Conservation (phyloP, 225 moss, liverwort and hornwort genomes). For the Bryum argenteum region DNA sequence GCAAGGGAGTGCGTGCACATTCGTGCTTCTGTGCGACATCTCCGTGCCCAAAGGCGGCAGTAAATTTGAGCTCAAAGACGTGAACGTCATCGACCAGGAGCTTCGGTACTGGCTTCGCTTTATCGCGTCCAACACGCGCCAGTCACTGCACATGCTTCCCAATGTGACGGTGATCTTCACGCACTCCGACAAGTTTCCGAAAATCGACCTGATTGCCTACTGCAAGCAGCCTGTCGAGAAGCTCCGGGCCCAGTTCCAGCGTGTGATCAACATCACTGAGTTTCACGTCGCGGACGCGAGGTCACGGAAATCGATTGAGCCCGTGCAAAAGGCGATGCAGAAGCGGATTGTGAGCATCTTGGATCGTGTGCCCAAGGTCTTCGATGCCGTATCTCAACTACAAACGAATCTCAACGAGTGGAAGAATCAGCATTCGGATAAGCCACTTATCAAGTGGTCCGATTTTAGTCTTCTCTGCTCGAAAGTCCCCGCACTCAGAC, state of each 20-base stretch:
- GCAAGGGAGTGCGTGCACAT: slow-evolving; percentile 60
- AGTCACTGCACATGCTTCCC: slow-evolving; percentile 54
- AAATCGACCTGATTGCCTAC: slow-evolving; percentile 49
- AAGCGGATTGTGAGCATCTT: slow-evolving; percentile 54
- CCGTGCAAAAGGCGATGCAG: slow-evolving; percentile 60
- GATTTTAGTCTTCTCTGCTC: slow-evolving; percentile 60
- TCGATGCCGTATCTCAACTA: slow-evolving; percentile 57
- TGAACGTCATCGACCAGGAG: slow-evolving; percentile 48
- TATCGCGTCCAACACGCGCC: slow-evolving; percentile 69
- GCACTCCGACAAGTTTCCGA: slow-evolving; percentile 59
- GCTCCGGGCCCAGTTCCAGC: slow-evolving; percentile 42
- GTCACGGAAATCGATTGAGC: slow-evolving; percentile 58
- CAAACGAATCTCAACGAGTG: slow-evolving; percentile 56
- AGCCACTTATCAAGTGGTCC: slow-evolving; percentile 64
- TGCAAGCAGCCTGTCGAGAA: slow-evolving; percentile 56
- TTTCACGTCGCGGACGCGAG: slow-evolving; percentile 63
- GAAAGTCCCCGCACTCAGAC: slow-evolving; percentile 47
- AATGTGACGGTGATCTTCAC: slow-evolving; percentile 72
- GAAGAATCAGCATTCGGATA: slow-evolving; percentile 64
- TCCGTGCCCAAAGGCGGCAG: slow-evolving; percentile 48
- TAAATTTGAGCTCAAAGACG: slow-evolving; percentile 49
- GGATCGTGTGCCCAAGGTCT: slow-evolving; percentile 59
- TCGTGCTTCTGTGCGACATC: slow-evolving; percentile 60
- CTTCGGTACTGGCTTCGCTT: slow-evolving; percentile 75
- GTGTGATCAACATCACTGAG: slow-evolving; percentile 58